Conservation (phyloP, 805 yeast species). For the Clavispora santaluciae region DNA sequence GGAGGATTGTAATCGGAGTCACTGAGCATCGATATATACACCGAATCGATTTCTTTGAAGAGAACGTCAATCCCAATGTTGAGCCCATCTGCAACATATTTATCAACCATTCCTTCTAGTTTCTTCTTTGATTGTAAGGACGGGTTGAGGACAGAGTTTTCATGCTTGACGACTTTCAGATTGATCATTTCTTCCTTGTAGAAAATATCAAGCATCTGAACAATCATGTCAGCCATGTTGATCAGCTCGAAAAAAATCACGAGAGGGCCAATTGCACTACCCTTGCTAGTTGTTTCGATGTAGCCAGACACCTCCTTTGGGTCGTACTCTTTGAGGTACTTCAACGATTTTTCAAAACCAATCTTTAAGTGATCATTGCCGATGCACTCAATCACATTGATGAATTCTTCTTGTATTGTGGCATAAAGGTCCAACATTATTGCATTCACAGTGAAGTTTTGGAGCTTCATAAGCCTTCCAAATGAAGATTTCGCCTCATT, state of each 20-base stretch:
- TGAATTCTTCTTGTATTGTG: slow-evolving; percentile 59
- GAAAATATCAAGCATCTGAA: slow-evolving; percentile 88
- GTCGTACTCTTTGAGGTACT: slow-evolving; percentile 63
- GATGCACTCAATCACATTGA: slow-evolving; percentile 55
- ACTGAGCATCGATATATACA: slow-evolving; percentile 49
- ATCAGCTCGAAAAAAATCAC: slow-evolving; percentile 85
- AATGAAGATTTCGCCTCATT: slow-evolving; percentile 64
- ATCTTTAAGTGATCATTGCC: slow-evolving; percentile 73
- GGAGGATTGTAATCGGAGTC: slow-evolving; percentile 61
- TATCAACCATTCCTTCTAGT: slow-evolving; percentile 78
- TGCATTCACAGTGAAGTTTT: slow-evolving; percentile 29
- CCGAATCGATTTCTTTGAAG: slow-evolving; percentile 70
- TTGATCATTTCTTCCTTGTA: slow-evolving; percentile 76
- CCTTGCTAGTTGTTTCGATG: slow-evolving; percentile 16
- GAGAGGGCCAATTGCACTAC: slow-evolving; percentile 68
- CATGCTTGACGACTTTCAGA: slow-evolving; percentile 57
- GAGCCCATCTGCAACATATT: slow-evolving; percentile 86
- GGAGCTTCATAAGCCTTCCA: slow-evolving; percentile 44
- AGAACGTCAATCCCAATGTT: slow-evolving; percentile 89
- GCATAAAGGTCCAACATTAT: slow-evolving; percentile 30
- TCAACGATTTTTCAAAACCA: slow-evolving; percentile 80
- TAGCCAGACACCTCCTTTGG: slow-evolving; percentile 42
- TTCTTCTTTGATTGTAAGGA: slow-evolving; percentile 75
- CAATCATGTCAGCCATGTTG: slow-evolving; percentile 85
- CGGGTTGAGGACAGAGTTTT: slow-evolving; percentile 71